phyloP scores from a whole-genome alignment of 2,329 filamentous ascomycete genomes.

The Penicillium sp. region DNA sequence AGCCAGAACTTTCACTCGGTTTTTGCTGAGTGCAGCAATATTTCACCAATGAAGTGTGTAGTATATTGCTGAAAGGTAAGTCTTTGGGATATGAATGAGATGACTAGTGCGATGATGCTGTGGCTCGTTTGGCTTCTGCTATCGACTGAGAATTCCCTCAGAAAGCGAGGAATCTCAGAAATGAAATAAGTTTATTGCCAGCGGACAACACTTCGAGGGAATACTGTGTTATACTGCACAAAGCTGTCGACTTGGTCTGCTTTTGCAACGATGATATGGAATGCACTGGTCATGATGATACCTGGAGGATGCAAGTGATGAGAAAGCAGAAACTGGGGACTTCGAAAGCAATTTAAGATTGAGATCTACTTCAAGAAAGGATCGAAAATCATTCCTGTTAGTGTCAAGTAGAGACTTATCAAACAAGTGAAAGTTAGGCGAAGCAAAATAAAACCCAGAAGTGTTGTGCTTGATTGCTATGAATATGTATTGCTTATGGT shows the following conservation, averaged over 20 bases:
- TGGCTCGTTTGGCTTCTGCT: not conserved
- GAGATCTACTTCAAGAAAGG: not conserved
- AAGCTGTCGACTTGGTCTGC: not conserved
- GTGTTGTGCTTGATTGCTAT: not conserved
- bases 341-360: not conserved
- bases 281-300: not conserved
- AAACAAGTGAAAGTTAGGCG: not conserved
- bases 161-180: not conserved
- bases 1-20: not conserved
- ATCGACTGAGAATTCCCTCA: not conserved
- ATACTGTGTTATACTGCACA: not conserved
- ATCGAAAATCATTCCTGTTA: not conserved
- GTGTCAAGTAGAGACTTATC: not conserved
- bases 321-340: not conserved
- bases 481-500: not conserved
- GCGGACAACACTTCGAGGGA: not conserved
- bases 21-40: not conserved
- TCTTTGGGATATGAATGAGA: not conserved
- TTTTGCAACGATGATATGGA: not conserved
- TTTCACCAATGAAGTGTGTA: not conserved
- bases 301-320: not conserved
- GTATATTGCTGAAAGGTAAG: not conserved
- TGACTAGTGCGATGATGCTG: not conserved
- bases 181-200: not conserved
- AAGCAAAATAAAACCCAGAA: not conserved